Conservation (phyloP, 1,284 basidiomycete species). For the Rhodotorula glutinis region DNA sequence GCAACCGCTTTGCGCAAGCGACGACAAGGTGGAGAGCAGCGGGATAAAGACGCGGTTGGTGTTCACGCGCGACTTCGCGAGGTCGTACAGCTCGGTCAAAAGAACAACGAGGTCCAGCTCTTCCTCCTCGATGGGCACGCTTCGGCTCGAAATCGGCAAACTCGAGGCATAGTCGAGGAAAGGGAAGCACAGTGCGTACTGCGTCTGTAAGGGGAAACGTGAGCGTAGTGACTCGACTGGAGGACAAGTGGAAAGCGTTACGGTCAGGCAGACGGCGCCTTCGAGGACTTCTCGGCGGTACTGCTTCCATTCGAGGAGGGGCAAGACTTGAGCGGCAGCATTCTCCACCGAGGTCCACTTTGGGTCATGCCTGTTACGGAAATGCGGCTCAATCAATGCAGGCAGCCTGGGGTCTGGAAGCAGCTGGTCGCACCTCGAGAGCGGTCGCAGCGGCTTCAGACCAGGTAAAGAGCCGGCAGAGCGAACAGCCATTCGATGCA, state of each 20-base stretch:
- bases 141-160: slow-evolving; percentile 53
- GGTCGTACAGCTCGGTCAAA: slow-evolving; percentile 57
- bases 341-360: slow-evolving; percentile 40
- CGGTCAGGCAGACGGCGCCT: slow-evolving; percentile 72
- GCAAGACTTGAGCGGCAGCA: slow-evolving; percentile 69
- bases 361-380: not conserved
- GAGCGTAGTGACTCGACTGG: slow-evolving; percentile 12
- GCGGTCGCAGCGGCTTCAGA: too few relatives aligned
- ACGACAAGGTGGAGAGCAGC: slow-evolving; percentile 8
- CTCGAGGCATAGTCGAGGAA: slow-evolving; percentile 59
- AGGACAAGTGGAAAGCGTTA: slow-evolving; percentile 51
- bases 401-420: too few relatives aligned
- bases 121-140: slow-evolving; percentile 27
- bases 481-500: slow-evolving; percentile 34
- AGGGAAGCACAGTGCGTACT: slow-evolving; percentile 50
- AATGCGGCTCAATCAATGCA: too few relatives aligned
- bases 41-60: slow-evolving; percentile 67
- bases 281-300: slow-evolving; percentile 65
- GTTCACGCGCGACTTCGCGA: slow-evolving; percentile 57
- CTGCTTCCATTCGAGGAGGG: slow-evolving; percentile 60
- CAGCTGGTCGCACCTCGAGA: too few relatives aligned
- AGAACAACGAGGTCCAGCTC: slow-evolving; percentile 56
- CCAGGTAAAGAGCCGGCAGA: too few relatives aligned
- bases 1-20: slow-evolving; percentile 17
- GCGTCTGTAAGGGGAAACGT: slow-evolving; percentile 6